Evolutionary conservation across 495 filamentous ascomycete genomes (phyloP), one percentile per base, ranked within the genome.

Genomic region (Parachaetomium inaequale): DNA sequence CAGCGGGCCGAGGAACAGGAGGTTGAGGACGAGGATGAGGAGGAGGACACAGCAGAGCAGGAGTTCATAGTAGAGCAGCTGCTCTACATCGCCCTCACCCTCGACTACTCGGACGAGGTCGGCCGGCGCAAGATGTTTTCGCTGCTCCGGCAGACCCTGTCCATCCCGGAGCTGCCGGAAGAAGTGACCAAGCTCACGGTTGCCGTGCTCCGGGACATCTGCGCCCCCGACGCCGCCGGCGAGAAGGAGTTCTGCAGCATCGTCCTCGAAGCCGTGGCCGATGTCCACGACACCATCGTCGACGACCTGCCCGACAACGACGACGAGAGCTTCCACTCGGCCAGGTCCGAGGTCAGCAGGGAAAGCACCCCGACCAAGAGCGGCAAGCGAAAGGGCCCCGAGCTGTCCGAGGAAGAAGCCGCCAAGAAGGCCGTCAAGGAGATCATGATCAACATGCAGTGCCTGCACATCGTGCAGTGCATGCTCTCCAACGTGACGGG

Each of bases 381-480:
- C 66, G 83, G 64, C 71, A 81, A 72, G 68, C 65, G 67, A n/a
- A 72, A 78, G 63, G 76, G 77, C 2, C 73, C 76, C 5, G 81
- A 82, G 25, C 79, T 84, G 54, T 84, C 82, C 51, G 88, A 88
- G 66, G 90, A 91, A 66, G 87, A 89, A 54, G 87, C 87, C 8
- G 88, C 92, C 70, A 83, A 84, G 14, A 96, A 93, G 75, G 87
- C 91, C 3, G 82, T 97, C 59, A 83, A 82, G 58, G 92, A 96
- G 72, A 92, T 98, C 70, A 85, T 96, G 79, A 88, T 98, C 68
- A 97, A 98, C 78, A 91, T 96, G 85, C 97, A 98, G 73, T 97
- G 94, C 76, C 82, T 99, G 38, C 91, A 97, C 69, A 96, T 99
- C 66, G 92, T 95, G 25, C 92, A 95, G 68, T 98, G 91, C 79